Base-by-base conservation (phyloP, 148 eudicot genomes). In the Arbutus unedo region DNA sequence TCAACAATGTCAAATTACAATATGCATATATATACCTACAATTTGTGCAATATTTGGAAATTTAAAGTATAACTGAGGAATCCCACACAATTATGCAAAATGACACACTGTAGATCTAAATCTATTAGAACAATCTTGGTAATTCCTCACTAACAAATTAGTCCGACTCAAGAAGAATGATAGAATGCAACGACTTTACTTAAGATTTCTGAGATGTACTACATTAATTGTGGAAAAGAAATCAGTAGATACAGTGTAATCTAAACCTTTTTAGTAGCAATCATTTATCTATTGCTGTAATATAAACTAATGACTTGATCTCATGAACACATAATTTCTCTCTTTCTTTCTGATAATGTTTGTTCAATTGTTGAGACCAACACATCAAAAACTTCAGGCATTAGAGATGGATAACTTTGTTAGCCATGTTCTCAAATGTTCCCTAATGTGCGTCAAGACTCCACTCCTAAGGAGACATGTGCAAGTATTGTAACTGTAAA, bases 1-100 rank as follows among this genome's bases (percentile, higher is more conserved):
- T 86, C 82, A 76, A 67, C 38, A 59, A 21, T 57, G 56, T 64
- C 78, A 51, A 43, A 51, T 10, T 8, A 6, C 53, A 15, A 56
- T 4, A 38, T 67, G 11, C 44, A 31, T 31, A 10, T 25, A 31
- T 31, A 11, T 11, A 0, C 56, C 1, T 23, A 16, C 44, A 67
- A 25, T 71, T 71, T 1, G 5, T 14, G 60, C 59, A 76, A 76
- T 6, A 23, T 76, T 13, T 76, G 57, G 38, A 23, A 76, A 11
- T 51, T 74, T 13, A 25, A 23, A 76, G 78, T 54, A 51, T 75
- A 18, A 50, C 3, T 18, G 71, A 59, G n/a, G 81, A 43, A 49
- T 45, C 38, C 19, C 50, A 59, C n/a, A 44, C 47, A 10, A 4
- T 8, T 19, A 10, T 19, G 19, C 7, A 23, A 57, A 45, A 10